Evolutionary conservation across 2,329 filamentous ascomycete genomes (phyloP).

Genomic region (Monosporascus sp.): DNA sequence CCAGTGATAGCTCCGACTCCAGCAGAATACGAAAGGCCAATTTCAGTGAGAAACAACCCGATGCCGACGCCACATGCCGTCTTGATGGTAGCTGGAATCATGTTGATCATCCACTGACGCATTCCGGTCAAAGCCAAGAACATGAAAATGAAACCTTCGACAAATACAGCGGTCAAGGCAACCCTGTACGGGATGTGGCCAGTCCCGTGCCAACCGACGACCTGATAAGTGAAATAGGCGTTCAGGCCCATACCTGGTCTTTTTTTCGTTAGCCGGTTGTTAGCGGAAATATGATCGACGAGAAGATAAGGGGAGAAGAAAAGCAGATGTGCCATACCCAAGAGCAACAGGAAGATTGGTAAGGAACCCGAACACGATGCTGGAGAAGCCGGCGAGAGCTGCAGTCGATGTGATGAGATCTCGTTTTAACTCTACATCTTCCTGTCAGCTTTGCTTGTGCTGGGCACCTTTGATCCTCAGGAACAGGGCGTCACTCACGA

Average conservation of each 20-base stretch:
- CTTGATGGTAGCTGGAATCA: constrained; percentile 61
- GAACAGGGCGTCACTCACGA: constrained; percentile 26
- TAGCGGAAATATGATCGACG: no score
- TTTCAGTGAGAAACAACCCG: constrained; percentile 58
- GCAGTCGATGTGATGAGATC: constrained; percentile 80
- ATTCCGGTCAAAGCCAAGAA: constrained; percentile 61
- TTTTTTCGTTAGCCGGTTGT: not conserved
- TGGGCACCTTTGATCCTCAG: not conserved
- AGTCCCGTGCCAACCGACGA: constrained; percentile 54
- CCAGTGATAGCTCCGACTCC: constrained; percentile 81
- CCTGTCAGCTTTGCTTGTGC: constrained; percentile 4
- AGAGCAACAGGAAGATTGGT: constrained; percentile 76
- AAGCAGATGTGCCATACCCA: constrained; percentile 48
- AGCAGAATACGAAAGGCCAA: constrained; percentile 67
- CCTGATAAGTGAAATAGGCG: constrained; percentile 63
- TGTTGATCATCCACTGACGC: constrained; percentile 65
- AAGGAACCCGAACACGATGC: constrained; percentile 71
- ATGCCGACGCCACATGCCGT: constrained; percentile 61
- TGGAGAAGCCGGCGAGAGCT: constrained; percentile 69
- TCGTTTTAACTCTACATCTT: constrained; percentile 52
- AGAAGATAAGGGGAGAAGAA: not conserved
- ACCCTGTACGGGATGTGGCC: constrained; percentile 53
- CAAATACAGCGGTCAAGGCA: constrained; percentile 58
- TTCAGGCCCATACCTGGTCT: constrained; percentile 65
- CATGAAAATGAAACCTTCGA: constrained; percentile 61